A percentile compares a stretch with the other conserved stretches of the same genome.
Evolutionary conservation across 2,329 filamentous ascomycete genomes (phyloP).

Genomic region (Curvularia hawaiiensis): DNA sequence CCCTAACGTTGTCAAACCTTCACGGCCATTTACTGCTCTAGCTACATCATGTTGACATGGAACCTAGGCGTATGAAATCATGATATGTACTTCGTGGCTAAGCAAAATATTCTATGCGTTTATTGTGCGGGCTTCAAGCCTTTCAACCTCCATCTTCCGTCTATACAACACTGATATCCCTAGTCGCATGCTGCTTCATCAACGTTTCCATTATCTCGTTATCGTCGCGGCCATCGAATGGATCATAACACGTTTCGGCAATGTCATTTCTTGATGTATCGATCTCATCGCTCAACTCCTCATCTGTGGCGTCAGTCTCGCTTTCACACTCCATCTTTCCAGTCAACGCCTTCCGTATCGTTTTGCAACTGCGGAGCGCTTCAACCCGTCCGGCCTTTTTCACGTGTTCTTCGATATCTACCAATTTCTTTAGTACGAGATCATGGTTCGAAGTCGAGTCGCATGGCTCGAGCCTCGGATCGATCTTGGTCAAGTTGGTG

Average conservation of each 20-base stretch:
- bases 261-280: conserved; percentile 11
- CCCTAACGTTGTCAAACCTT: neutral
- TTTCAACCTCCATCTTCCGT: neutral
- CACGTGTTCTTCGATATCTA: conserved; percentile 27
- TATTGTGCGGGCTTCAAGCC: no score
- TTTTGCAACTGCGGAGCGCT: conserved; percentile 26
- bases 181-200: conserved; percentile 15
- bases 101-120: no score
- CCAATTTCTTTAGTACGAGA: conserved; percentile 20
- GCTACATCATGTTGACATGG: neutral
- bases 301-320: neutral
- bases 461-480: conserved; percentile 4
- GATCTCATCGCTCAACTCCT: neutral
- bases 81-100: neutral
- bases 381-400: conserved; percentile 13
- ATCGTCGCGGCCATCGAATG: conserved; percentile 10
- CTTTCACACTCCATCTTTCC: neutral
- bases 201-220: conserved; percentile 17
- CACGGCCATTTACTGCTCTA: neutral
- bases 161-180: neutral
- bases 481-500: conserved; percentile 10
- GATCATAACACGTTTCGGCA: neutral
- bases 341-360: conserved; percentile 20
- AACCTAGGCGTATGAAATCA: neutral
- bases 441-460: neutral